phyloP scores from a whole-genome alignment of 139 green algal species.

The Pleodorina starrii region DNA sequence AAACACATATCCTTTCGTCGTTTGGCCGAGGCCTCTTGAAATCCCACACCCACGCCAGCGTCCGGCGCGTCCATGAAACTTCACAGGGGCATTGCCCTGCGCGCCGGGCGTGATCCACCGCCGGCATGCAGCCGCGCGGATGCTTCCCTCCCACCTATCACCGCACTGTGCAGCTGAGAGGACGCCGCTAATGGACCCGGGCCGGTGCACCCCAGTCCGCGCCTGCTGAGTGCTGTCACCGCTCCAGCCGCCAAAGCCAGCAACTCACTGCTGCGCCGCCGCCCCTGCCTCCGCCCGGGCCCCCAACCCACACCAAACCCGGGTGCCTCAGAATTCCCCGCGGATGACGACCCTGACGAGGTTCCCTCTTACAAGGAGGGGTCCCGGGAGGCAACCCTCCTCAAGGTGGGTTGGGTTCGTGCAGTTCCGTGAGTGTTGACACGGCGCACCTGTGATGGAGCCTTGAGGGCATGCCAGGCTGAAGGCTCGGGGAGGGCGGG shows the following conservation, averaged over 20 bases:
- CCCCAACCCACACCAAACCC: background rate
- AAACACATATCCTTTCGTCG: background rate
- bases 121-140: background rate
- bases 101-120: background rate
- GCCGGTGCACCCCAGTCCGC: too few relatives aligned
- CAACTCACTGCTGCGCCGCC: too few relatives aligned
- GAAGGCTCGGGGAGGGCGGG: too few relatives aligned
- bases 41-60: background rate
- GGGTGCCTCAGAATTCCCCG: background rate
- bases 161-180: too few relatives aligned
- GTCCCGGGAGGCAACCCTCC: constrained; percentile 9
- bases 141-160: background rate
- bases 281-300: background rate
- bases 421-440: too few relatives aligned
- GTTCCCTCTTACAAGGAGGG: background rate
- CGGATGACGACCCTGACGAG: constrained; percentile 10
- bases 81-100: background rate
- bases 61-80: background rate
- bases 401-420: constrained; percentile 15
- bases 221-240: too few relatives aligned
- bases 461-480: too few relatives aligned
- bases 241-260: too few relatives aligned
- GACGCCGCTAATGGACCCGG: too few relatives aligned
- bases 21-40: background rate
- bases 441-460: too few relatives aligned